These are phyloP conservation scores for Barnettozyma siamensis DNA, from an alignment of 805 yeast species.

Conservation along the genomic window DNA sequence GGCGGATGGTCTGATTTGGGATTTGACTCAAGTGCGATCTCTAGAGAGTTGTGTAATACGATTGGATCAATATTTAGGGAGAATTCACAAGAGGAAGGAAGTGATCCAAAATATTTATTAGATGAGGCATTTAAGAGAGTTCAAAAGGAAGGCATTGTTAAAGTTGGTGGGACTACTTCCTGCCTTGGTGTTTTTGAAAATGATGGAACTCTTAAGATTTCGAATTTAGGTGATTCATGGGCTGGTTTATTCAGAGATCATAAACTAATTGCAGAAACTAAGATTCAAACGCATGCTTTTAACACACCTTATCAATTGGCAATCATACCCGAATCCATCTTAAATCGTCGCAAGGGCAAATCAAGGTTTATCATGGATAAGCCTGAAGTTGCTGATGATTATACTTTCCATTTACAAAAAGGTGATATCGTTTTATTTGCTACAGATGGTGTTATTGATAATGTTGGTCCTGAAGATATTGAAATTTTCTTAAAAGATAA, in stretches of 20 bases:
- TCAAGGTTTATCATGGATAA: conserved; percentile 62
- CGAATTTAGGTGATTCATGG: conserved; percentile 94
- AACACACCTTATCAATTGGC: conserved; percentile 92
- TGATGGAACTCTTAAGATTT: conserved; percentile 49
- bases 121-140: conserved; percentile 51
- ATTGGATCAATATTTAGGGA: conserved; percentile 33
- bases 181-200: conserved; percentile 70
- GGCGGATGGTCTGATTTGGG: conserved; percentile 97
- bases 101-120: conserved; percentile 38
- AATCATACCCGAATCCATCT: conserved; percentile 63
- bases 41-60: conserved; percentile 66
- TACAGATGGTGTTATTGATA: conserved; percentile 92
- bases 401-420: conserved; percentile 55
- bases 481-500: conserved; percentile 59
- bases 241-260: conserved; percentile 74
- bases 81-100: conserved; percentile 4
- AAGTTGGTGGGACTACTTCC: conserved; percentile 93
- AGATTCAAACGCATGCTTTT: conserved; percentile 78
- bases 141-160: conserved; percentile 48
- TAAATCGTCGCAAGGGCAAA: conserved; percentile 41
- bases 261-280: conserved; percentile 57
- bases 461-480: conserved; percentile 67
- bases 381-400: conserved; percentile 65
- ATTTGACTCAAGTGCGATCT: conserved; percentile 81
- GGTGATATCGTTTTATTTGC: conserved; percentile 81